phyloP scores from a whole-genome alignment of 257 asterid species.

The Petrea volubilis region DNA sequence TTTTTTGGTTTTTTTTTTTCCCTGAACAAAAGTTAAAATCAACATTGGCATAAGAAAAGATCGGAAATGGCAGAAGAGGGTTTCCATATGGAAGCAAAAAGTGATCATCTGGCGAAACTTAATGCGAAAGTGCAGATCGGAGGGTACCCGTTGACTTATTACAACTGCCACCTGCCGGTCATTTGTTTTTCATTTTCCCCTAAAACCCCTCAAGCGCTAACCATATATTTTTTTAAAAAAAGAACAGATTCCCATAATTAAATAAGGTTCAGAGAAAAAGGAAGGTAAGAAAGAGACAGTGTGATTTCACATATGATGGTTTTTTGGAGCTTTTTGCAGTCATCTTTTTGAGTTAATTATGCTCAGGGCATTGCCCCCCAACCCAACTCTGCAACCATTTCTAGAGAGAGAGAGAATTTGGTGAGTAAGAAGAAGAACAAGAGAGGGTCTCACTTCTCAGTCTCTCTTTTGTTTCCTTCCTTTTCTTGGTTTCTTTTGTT shows the following conservation, averaged over 20 bases:
- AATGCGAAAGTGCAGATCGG: conserved; percentile 39
- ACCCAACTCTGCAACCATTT: background rate
- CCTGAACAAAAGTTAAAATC: background rate
- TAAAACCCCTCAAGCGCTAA: background rate
- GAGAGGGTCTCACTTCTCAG: background rate
- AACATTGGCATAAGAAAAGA: conserved; percentile 22
- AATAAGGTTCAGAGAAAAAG: conserved; percentile 18
- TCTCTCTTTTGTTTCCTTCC: conserved; percentile 1
- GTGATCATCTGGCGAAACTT: conserved; percentile 24
- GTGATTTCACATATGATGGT: conserved; percentile 36
- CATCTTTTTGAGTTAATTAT: conserved; percentile 24
- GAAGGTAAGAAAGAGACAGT: conserved; percentile 25
- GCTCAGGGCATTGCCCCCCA: conserved; percentile 7
- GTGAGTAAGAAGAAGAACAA: too few relatives aligned
- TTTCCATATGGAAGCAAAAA: conserved; percentile 36
- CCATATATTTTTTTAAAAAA: background rate
- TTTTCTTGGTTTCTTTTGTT: conserved; percentile 15
- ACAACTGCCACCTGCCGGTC: conserved; percentile 53
- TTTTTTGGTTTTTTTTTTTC: too few relatives aligned
- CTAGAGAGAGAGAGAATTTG: too few relatives aligned
- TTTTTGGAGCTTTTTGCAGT: conserved; percentile 44
- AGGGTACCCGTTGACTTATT: conserved; percentile 53
- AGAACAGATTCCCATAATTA: conserved; percentile 26
- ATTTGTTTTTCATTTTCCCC: conserved; percentile 6
- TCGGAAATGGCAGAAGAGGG: conserved; percentile 23